Conservation (phyloP, 495 filamentous ascomycete genomes). For the Penicilliopsis zonata region DNA sequence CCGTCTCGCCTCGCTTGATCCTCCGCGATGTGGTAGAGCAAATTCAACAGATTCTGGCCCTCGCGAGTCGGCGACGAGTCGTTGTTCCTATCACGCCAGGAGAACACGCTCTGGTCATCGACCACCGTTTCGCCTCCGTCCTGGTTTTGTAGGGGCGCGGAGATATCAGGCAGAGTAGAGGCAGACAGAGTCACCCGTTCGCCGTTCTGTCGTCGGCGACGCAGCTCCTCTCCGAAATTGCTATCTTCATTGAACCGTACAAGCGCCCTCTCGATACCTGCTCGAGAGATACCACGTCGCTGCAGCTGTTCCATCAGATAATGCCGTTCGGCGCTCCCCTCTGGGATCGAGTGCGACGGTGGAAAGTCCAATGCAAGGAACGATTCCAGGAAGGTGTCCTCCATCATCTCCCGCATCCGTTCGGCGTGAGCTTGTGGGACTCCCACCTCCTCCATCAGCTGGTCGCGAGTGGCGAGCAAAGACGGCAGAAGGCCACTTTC, state of each 20-base stretch:
- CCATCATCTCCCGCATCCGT: constrained; percentile 38
- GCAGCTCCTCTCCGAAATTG: constrained; percentile 33
- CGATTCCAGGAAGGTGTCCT: constrained; percentile 35
- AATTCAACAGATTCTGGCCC: constrained; percentile 58
- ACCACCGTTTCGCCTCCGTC: constrained; percentile 43
- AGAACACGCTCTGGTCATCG: constrained; percentile 49
- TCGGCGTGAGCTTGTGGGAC: constrained; percentile 29
- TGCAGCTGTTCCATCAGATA: constrained; percentile 32
- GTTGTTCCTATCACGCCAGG: constrained; percentile 40
- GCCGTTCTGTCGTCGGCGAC: constrained; percentile 30
- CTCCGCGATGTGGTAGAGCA: constrained; percentile 70
- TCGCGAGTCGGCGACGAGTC: constrained; percentile 45
- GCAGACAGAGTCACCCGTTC: constrained; percentile 31
- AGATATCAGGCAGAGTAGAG: constrained; percentile 31
- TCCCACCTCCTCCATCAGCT: constrained; percentile 33
- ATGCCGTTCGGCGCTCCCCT: constrained; percentile 18
- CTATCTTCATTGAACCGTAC: constrained; percentile 28
- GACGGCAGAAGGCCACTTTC: constrained; percentile 35
- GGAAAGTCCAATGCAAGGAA: constrained; percentile 38
- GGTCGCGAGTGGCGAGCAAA: constrained; percentile 30
- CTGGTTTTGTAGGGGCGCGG: constrained; percentile 21
- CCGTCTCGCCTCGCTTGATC: constrained; percentile 73
- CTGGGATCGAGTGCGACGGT: constrained; percentile 20
- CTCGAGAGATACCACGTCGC: constrained; percentile 27
- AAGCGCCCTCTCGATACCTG: constrained; percentile 29